These are phyloP conservation scores for Rhinocladiella mackenziei DNA, from an alignment of 2,329 filamentous ascomycete species.

Conservation along the genomic window DNA sequence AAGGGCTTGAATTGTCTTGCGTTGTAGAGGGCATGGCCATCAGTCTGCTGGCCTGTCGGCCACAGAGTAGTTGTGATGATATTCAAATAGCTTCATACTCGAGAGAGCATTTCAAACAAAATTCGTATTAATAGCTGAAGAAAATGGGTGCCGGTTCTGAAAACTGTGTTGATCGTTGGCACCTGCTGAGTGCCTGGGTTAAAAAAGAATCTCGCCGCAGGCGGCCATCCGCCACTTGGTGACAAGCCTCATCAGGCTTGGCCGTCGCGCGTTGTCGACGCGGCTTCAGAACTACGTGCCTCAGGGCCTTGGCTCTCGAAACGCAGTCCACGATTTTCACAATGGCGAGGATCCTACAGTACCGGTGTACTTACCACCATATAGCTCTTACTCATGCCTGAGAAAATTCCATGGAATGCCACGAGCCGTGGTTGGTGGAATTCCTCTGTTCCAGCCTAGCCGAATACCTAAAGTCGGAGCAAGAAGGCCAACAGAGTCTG, in stretches of 20 bases:
- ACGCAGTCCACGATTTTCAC: no score
- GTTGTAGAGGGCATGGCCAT: slow-evolving; percentile 7
- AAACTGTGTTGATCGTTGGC: no score
- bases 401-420: slow-evolving; percentile 3
- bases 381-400: slow-evolving; percentile 1
- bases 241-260: slow-evolving; percentile 1
- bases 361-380: background rate
- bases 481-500: slow-evolving; percentile 1
- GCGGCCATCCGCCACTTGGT: background rate
- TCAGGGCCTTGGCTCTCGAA: background rate
- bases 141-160: background rate
- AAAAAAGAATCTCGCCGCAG: no score
- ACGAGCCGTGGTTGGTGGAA: slow-evolving; percentile 14
- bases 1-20: slow-evolving; percentile 40
- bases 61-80: slow-evolving; percentile 9
- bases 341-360: no score
- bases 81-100: slow-evolving; percentile 18
- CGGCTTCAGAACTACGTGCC: background rate
- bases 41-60: slow-evolving; percentile 19
- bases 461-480: slow-evolving; percentile 1
- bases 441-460: slow-evolving; percentile 7
- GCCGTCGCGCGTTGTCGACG: slow-evolving; percentile 5
- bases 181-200: no score
- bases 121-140: no score
- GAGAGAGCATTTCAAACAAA: background rate